Percentiles rank a stretch among this genome's conserved stretches.
Conservation (phyloP, 306 rosid species). For the Ormosia emarginata region DNA sequence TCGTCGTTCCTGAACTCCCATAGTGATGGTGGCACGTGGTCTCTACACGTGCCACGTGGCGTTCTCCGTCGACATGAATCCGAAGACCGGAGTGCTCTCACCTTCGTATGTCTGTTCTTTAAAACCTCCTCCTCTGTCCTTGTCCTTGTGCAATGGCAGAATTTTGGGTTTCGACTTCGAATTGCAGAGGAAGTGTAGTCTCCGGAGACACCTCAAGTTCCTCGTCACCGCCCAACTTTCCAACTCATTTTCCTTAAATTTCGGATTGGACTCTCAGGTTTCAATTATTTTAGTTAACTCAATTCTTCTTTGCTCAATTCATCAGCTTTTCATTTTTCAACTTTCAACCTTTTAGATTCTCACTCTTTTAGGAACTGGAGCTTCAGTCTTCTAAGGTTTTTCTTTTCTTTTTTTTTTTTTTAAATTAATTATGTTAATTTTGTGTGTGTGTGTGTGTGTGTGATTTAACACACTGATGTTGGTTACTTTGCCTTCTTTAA, state of each 20-base stretch:
- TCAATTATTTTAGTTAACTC: not conserved
- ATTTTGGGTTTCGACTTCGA: conserved; percentile 35
- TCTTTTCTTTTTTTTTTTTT: not conserved
- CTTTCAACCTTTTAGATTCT: not conserved
- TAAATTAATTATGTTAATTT: not conserved
- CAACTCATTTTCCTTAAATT: conserved; percentile 40
- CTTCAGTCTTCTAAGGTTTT: not conserved
- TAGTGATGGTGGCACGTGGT: conserved; percentile 42
- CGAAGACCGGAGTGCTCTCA: conserved; percentile 10
- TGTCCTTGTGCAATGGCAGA: conserved; percentile 21
- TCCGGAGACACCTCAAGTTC: conserved; percentile 39
- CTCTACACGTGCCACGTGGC: conserved; percentile 57
- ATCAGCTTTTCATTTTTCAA: not conserved
- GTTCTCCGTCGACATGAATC: conserved; percentile 48
- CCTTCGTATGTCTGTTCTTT: conserved; percentile 19
- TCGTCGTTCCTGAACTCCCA: not conserved
- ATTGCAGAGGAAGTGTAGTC: conserved; percentile 29
- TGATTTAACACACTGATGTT: not conserved
- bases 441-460: not conserved
- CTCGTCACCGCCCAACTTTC: conserved; percentile 67
- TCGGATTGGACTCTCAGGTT: conserved; percentile 73
- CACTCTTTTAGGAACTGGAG: not conserved
- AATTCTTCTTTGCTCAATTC: not conserved
- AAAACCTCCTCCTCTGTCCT: conserved; percentile 7
- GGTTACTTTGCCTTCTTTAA: not conserved